Base-by-base conservation (phyloP, 306 rosid species). In the Glycine tomentella region DNA sequence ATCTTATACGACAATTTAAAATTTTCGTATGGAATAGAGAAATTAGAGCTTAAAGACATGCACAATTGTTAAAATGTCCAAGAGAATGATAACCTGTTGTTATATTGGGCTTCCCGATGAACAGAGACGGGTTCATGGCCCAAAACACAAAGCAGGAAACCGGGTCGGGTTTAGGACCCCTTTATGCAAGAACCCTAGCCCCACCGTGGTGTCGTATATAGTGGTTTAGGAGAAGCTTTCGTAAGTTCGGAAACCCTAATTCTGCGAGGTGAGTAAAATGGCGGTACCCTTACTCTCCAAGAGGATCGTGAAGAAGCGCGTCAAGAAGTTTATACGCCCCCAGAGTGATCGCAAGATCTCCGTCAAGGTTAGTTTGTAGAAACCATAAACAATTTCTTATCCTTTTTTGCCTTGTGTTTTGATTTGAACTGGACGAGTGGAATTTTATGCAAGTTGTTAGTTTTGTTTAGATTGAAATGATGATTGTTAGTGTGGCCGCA, bases 311-410 rank as follows among this genome's bases (percentile, higher is more conserved):
- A 95, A 93, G 94, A 93, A 95, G 93, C 66, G 97, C 81, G 92
- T 91, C 77, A 95, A 95, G 87, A 64, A 73, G 56, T 95, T 95
- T 75, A 95, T 84, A 76, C 85, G 98, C 42, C 95, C 97, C 13
- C 97, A 92, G 70, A 69, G 98, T 5, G 97, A 91, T 78, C 93
- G 97, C 86, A 92, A 87, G 88, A 90, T 93, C 80, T 90, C 83
- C 31, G 98, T 93, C 0, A 89, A 93, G 95, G 97, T 93, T 36
- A 5, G 48, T 36, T n/a, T 34, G 16, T 62, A 4, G 8, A 4
- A 33, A 8, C 68, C 7, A 31, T 62, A 86, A 20, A 20, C 3
- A 0, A 0, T 20, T 46, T 25, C 7, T 8, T 4, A 1, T 50
- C 3, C n/a, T 8, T 50, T 13, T 8, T 3, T 16, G 17, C 36